A percentile compares a stretch with the other conserved stretches of the same genome.
phyloP scores from a whole-genome alignment of 106 monocot genomes.

The Allium cepa region DNA sequence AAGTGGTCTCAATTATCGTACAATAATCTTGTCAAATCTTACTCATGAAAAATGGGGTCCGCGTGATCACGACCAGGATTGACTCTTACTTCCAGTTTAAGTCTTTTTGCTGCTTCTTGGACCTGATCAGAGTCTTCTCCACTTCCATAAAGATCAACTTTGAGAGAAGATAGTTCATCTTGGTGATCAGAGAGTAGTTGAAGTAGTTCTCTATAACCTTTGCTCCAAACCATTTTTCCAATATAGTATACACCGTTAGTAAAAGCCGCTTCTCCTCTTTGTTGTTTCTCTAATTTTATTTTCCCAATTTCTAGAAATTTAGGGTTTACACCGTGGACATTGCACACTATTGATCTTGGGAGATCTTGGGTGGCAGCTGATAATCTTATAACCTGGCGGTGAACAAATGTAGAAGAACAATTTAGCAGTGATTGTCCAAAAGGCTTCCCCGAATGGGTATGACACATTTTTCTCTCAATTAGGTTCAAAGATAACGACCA shows the following conservation, averaged over 20 bases:
- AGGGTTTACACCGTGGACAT: slow-evolving; percentile 97
- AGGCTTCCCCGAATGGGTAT: too few species aligned
- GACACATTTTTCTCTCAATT: too few species aligned
- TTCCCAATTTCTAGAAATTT: slow-evolving; percentile 79
- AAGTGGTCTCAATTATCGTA: too few species aligned
- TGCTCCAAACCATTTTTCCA: slow-evolving; percentile 90
- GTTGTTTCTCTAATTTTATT: slow-evolving; percentile 31
- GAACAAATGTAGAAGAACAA: neutral
- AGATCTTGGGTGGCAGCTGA: slow-evolving; percentile 95
- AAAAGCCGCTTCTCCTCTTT: slow-evolving; percentile 36
- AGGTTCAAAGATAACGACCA: too few species aligned
- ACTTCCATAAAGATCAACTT: slow-evolving; percentile 75
- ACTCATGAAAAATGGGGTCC: slow-evolving; percentile 79
- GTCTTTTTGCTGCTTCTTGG: slow-evolving; percentile 28
- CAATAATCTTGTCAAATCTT: slow-evolving; percentile 8
- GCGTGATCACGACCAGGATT: slow-evolving; percentile 83
- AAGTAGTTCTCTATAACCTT: slow-evolving; percentile 84
- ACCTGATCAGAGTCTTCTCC: slow-evolving; percentile 79
- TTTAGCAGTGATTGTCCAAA: neutral
- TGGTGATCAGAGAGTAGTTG: slow-evolving; percentile 49
- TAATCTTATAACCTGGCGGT: slow-evolving; percentile 64
- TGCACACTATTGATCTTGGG: slow-evolving; percentile 81
- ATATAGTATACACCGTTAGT: slow-evolving; percentile 74
- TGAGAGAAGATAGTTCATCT: slow-evolving; percentile 40
- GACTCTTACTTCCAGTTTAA: slow-evolving; percentile 40